Base-by-base conservation (phyloP, 75 land plant species). In the Gnetum montanum region DNA sequence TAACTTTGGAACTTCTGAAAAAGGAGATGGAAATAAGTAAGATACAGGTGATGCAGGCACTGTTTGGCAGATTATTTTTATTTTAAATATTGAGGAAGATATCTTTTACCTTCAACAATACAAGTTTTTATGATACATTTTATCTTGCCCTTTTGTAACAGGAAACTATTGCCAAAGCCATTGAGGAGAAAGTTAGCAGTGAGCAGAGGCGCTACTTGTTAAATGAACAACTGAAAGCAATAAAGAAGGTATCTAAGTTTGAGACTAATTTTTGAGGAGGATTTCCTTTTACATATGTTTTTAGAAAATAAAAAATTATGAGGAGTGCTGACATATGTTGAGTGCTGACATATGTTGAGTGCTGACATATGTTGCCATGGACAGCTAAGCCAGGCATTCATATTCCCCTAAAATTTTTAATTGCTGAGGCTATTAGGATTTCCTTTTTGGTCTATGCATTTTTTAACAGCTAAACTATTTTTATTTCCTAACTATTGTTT, bases 221-320 rank as follows among this genome's bases (percentile, higher is more conserved):
- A 64, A 94, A 86, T 79, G 98, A 94, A 70, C 98, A 94, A 49
- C 74, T 94, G 20, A 94, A 94, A 68, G 98, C 98, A 20, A 94
- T 94, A 54, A 94, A 94, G 64, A 94, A 94, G 96, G 98, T 90
- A 38, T 22, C 12, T 72, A 19, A 12, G 22, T 15, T 13, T 61
- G 16, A 27, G n/a, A 44, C 19, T 34, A 10, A 10, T 40, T 40
- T 40, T 40, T 40, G 10, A 15, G 43, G 15, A 15, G 10, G 10
- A 10, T 40, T 40, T 51, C 31, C 15, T 4, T 23, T 22, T 59
- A 43, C 25, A 16, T 8, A 22, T 25, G 16, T 59, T 13, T 34
- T 8, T 18, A 15, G 34, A 35, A 35, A 16, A 20, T 4, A 35
- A 37, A 10, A 10, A 15, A 40, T 40, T 40, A 40, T 40, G 43